Conservation (phyloP, 768 basidiomycete species). For the Lactarius pseudohatsudake region DNA sequence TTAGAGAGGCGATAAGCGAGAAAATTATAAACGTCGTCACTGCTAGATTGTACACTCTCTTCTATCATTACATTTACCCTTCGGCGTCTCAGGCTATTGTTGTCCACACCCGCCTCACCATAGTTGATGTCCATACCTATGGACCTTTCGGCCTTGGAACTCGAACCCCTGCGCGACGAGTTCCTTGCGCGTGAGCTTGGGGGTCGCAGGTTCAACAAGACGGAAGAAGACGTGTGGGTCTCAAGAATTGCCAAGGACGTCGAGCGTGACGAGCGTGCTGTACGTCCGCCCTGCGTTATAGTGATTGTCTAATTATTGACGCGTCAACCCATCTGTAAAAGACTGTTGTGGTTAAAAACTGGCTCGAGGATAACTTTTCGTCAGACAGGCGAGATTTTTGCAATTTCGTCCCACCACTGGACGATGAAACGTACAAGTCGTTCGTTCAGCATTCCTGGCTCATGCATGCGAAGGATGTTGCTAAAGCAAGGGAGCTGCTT, state of each 20-base stretch:
- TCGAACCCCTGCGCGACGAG: conserved; percentile 6
- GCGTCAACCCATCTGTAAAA: neutral
- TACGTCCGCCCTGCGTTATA: conserved; percentile 9
- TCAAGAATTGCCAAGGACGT: conserved; percentile 10
- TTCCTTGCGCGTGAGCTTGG: conserved; percentile 13
- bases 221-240: conserved; percentile 17
- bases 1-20: neutral
- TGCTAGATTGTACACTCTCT: neutral
- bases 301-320: neutral
- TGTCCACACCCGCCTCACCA: neutral
- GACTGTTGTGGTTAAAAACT: conserved; percentile 8
- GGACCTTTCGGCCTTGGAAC: conserved; percentile 4
- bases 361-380: conserved; percentile 17
- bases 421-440: conserved; percentile 14
- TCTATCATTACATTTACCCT: neutral
- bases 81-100: neutral
- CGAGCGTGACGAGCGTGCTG: conserved; percentile 1
- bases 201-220: conserved; percentile 8
- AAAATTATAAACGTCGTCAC: neutral
- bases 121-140: neutral
- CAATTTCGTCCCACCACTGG: conserved; percentile 7
- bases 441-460: conserved; percentile 36
- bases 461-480: conserved; percentile 2
- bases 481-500: conserved; percentile 11
- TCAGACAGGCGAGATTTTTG: conserved; percentile 14